Evolutionary conservation across 331 rosid genomes (phyloP), one percentile per base, ranked within the genome.

Genomic region (Malus hybrid): DNA sequence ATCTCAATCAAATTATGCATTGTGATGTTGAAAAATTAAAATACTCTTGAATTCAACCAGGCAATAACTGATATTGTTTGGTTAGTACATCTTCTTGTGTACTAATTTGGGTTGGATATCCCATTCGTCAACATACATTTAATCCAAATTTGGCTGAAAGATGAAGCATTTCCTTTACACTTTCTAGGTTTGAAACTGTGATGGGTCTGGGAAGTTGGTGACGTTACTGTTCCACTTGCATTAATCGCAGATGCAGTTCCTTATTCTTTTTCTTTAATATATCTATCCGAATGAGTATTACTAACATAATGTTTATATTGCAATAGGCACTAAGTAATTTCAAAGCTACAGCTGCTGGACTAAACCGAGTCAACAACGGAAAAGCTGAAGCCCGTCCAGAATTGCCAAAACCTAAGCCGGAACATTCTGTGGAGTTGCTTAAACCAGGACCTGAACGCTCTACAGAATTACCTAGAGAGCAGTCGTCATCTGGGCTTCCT

Each of bases 261-360:
- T 13, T 46, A 28, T 53, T 12, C 15, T 13, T 63, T 56, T 30
- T 14, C 18, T 62, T 29, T 55, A 36, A 16, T 56, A 55, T 62
- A 28, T 73, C 60, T 62, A 55, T 68, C 50, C 80, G 60, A 50
- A 42, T 56, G 34, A 32, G 28, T 77, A 22, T 42, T 68, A 62
- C 78, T 82, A 39, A 87, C n/a, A 26, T 57, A 60, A 65, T 74
- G 73, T 46, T 77, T 78, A 16, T 82, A 66, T 61, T 74, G 73
- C 58, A 64, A 65, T 88, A 94, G 98, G 92, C 89, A 66, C 84
- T 91, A 78, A 80, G 32, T 63, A 88, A 85, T 62, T 82, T 90
- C 83, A 94, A 89, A 82, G 93, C 96, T 62, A 82, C 75, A 75
- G 92, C 89, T 39, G 88, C 91, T 42, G 97, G 88, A 52, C 73